Base-by-base conservation (phyloP, 495 filamentous ascomycete genomes). In the Melanomma pulvis-pyrius region DNA sequence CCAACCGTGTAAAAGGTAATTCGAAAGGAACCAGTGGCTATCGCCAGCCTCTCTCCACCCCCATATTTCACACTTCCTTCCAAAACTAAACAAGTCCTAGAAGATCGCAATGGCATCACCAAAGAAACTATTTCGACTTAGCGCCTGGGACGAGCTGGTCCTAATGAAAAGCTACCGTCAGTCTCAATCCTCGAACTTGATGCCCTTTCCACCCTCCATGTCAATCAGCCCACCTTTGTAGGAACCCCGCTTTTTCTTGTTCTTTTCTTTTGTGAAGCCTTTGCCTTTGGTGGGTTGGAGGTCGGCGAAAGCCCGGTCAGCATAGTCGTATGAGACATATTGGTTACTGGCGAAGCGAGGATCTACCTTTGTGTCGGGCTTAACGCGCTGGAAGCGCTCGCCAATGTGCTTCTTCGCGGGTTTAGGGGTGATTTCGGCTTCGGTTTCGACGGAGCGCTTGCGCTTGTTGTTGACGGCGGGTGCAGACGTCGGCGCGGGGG, bases 201-300 rank as follows among this genome's bases (percentile, higher is more conserved):
- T 90, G 52, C 89, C 87, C 74, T 87, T 86, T 66, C 87, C 86
- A 21, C 84, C 84, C 22, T 74, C 64, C 5, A 70, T 71, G 65
- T 73, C 69, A 65, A 74, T 74, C 19, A 56, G 54, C 48, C 73
- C 73, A 36, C 73, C 73, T 34, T 66, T 50, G 61, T 73, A 75
- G 21, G 55, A 67, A 22, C 96, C 96, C 71, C 90, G 78, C 83
- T 92, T 92, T 82, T 90, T 90, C 82, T 98, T 99, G 77, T 99
- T 97, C 87, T 99, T 99, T 80, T 98, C 96, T 83, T 99, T 99
- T 58, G 93, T 99, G 79, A 99, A 99, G 15, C 91, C 91, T 81
- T 96, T 98, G 59, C 96, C 96, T 74, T 88, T 92, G 26, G 93
- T 97, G 25, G 96, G 85, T 29, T 88, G 90, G 53, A 99, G 78